These are phyloP conservation scores for Daedalea quercina DNA, from an alignment of 768 basidiomycete species.

Conservation along the genomic window DNA sequence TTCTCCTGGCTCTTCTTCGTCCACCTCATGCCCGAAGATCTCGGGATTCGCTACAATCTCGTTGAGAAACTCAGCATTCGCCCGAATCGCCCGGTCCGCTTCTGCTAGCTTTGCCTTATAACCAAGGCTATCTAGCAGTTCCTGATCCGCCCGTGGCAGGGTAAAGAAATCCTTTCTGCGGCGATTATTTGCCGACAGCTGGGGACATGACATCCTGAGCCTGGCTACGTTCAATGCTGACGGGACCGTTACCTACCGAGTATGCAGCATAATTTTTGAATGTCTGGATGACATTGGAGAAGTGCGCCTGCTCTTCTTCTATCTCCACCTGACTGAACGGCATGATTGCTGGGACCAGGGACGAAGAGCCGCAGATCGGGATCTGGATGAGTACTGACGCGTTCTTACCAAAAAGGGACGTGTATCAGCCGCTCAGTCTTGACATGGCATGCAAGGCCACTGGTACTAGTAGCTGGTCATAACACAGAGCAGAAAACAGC, in stretches of 20 bases:
- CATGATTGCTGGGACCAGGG: conserved; percentile 11
- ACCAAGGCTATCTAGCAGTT: conserved; percentile 57
- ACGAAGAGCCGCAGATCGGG: neutral
- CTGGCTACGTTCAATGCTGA: neutral
- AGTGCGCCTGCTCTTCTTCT: conserved; percentile 61
- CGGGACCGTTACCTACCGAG: conserved; percentile 40
- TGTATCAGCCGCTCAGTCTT: too few species aligned
- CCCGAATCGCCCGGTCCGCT: conserved; percentile 75
- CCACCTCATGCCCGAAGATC: conserved; percentile 61
- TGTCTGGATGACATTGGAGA: conserved; percentile 66
- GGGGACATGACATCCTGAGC: neutral
- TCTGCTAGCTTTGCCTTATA: conserved; percentile 74
- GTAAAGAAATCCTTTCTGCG: conserved; percentile 74
- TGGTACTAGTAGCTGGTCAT: too few species aligned
- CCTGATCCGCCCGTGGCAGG: conserved; percentile 63
- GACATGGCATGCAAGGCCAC: too few species aligned
- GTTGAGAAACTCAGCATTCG: conserved; percentile 72
- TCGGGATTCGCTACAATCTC: conserved; percentile 73
- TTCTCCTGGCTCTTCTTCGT: conserved; percentile 14
- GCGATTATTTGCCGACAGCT: conserved; percentile 56
- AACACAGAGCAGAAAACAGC: too few species aligned
- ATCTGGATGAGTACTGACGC: neutral
- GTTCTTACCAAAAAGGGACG: neutral
- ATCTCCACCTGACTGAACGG: conserved; percentile 26
- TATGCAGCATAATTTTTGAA: conserved; percentile 74